Base-by-base conservation (phyloP, 768 basidiomycete species). In the Boletus vermiculosoides region DNA sequence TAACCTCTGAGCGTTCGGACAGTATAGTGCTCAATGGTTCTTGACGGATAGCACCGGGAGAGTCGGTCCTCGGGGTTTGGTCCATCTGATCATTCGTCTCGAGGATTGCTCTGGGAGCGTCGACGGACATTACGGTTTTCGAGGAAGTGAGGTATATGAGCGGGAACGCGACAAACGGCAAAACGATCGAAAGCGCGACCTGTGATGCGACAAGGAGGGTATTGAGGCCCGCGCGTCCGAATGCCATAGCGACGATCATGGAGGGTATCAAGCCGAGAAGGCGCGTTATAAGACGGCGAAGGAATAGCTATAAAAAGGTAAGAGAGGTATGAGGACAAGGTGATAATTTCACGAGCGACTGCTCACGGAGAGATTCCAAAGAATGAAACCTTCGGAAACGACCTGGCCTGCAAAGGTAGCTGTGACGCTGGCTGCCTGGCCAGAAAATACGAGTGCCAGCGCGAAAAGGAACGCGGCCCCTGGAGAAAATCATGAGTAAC, bases 341-440 rank as follows among this genome's bases (percentile, higher is more conserved):
- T 33, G 13, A 54, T 30, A 5, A 2, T 16, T 31, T 28, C 11
- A 11, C 1, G 34, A 40, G 34, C 30, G 37, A 40, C 11, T 4
- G 50, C 63, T 20, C 59, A 70, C 69, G 61, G 74, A 77, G 11
- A 78, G 75, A 23, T 70, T 70, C 79, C 80, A 81, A n/a, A 74
- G 68, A 61, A 80, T 71, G 54, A 80, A 78, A 3, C 80, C 81
- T 56, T 82, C 79, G 16, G 73, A 73, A 41, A 83, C 76, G 45
- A 82, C 72, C 56, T 81, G 79, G 2, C 81, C 79, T 0, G 77
- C 72, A 15, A 82, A 64, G 0, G 80, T 81, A 12, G 77, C 78
- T 0, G 80, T 80, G 55, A 83, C 74, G 20, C 74, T 74, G 1
- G 81, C 81, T n/a, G 74, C 74, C 63, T 83, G 79, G 13, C 80